phyloP scores from a whole-genome alignment of 2,329 filamentous ascomycete species.

The Bertia moriformis region DNA sequence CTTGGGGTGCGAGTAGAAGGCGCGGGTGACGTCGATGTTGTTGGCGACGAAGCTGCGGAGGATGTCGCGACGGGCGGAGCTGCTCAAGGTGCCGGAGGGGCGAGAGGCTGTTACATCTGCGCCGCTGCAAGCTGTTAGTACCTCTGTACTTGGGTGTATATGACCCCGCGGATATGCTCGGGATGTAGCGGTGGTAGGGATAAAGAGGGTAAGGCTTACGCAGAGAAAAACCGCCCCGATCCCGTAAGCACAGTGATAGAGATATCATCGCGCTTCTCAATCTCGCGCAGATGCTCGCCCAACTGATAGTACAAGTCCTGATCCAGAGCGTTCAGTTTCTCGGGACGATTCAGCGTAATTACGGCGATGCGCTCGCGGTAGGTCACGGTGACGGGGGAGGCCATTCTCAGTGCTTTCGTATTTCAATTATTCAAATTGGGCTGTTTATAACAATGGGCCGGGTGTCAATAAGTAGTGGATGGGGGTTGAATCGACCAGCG shows the following conservation, averaged over 20 bases:
- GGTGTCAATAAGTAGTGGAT: neutral
- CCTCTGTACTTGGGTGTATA: neutral
- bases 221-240: slow-evolving; percentile 51
- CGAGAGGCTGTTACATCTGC: slow-evolving; percentile 4
- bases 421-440: too few species aligned
- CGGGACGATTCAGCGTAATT: slow-evolving; percentile 46
- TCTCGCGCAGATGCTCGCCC: slow-evolving; percentile 37
- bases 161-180: too few species aligned
- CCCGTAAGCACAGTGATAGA: slow-evolving; percentile 49
- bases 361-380: slow-evolving; percentile 28
- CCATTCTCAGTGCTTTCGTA: too few species aligned
- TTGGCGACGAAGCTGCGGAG: slow-evolving; percentile 62
- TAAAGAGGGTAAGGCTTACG: slow-evolving; percentile 26
- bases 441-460: too few species aligned
- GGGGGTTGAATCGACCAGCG: too few species aligned
- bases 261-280: slow-evolving; percentile 44
- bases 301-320: slow-evolving; percentile 43
- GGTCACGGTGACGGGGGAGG: neutral
- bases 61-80: neutral
- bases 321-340: slow-evolving; percentile 51
- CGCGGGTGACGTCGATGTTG: slow-evolving; percentile 79
- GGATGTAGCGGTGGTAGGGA: neutral
- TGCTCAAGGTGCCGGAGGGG: neutral
- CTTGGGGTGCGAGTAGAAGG: slow-evolving; percentile 88
- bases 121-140: slow-evolving; percentile 2